Evolutionary conservation across 169 alveolate species (phyloP), one percentile per base, ranked within the genome.

Genomic region (Plasmodium malariae): DNA sequence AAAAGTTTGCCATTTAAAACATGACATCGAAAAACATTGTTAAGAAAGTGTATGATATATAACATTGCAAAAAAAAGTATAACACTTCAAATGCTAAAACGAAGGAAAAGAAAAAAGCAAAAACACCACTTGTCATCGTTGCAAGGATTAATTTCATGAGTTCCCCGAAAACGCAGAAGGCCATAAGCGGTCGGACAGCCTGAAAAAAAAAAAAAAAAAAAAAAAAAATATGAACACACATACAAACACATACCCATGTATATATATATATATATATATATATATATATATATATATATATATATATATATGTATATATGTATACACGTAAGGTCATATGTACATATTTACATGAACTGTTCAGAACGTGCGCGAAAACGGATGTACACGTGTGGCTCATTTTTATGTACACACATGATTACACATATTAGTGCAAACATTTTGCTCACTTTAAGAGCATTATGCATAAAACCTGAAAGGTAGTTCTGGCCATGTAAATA

Each of bases 171-270:
- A 95, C 97, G 68, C 97, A 92, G 60, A 95, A 95, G 14, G 97
- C 97, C 88, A 95, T 93, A 87, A 95, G 76, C 19, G 97, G 97
- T 19, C 97, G 93, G n/a, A 95, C 97, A 2, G 97, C 97, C 97
- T 95, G 62, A 57, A 72, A 51, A 36, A 36, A 40, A 37, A 48
- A 43, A 71, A 36, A 28, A 40, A 30, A n/a, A 28, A 55, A 14
- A 49, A 48, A 14, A 49, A 51, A 21, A n/a, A n/a, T 11, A 43
- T 24, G 0, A 17, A 37, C 4, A 30, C 12, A 51, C 2, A 3
- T 21, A 6, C 34, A 36, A 36, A 34, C 9, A 70, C n/a, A 55
- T 4, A 51, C 34, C 11, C 14, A 49, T 12, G 26, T 21, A 21
- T 17, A 45, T 14, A 48, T 11, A 32, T 14, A 32, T 28, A 49